Percentiles rank a stretch among this genome's conserved stretches.
Evolutionary conservation across 768 basidiomycete species (phyloP).

Genomic region (Lactifluus volemus): DNA sequence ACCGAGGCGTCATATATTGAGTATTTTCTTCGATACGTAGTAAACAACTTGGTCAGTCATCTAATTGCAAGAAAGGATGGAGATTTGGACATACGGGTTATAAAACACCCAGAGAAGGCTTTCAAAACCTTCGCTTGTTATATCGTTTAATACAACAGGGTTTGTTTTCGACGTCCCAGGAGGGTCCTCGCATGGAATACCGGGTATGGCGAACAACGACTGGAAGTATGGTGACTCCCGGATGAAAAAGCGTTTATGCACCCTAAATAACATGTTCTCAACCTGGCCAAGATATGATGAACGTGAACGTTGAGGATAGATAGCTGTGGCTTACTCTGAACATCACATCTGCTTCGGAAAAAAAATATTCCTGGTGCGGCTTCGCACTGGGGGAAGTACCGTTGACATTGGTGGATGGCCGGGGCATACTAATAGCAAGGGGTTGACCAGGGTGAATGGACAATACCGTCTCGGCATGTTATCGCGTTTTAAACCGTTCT

Average conservation of each 20-base stretch:
- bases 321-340: neutral
- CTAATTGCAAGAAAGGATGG: slow-evolving; percentile 15
- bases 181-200: slow-evolving; percentile 20
- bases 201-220: slow-evolving; percentile 16
- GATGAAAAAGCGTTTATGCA: slow-evolving; percentile 57
- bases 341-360: neutral
- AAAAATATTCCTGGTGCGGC: neutral
- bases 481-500: neutral
- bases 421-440: neutral
- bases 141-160: slow-evolving; percentile 24
- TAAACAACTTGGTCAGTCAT: slow-evolving; percentile 21
- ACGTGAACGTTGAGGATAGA: neutral
- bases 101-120: slow-evolving; percentile 28
- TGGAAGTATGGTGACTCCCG: slow-evolving; percentile 47
- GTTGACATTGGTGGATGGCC: too few relatives aligned
- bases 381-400: too few relatives aligned
- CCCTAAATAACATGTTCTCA: slow-evolving; percentile 44
- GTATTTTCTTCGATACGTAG: slow-evolving; percentile 35
- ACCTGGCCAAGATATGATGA: slow-evolving; percentile 31
- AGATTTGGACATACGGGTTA: slow-evolving; percentile 24
- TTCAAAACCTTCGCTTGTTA: slow-evolving; percentile 22
- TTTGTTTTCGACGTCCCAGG: slow-evolving; percentile 25
- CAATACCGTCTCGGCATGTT: neutral
- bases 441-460: neutral
- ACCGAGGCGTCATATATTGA: slow-evolving; percentile 43